Base-by-base conservation (phyloP, 352 stramenopile genomes). In the Pythium rhizo-oryzae region DNA sequence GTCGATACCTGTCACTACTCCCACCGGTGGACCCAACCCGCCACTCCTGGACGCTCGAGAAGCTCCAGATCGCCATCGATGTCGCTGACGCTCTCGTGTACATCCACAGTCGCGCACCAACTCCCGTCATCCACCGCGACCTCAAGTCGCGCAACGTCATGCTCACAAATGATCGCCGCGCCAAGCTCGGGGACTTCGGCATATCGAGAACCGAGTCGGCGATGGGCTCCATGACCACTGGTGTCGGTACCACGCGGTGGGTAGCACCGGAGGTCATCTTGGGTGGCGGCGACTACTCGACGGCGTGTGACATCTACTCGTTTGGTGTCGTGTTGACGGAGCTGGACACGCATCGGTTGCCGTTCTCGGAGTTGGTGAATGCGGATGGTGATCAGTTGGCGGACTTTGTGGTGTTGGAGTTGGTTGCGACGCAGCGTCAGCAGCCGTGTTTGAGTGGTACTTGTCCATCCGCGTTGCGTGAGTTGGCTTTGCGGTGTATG, bases 71-170 rank as follows among this genome's bases (percentile, higher is more conserved):
- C 52, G 19, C 52, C 21, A 58, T 58, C 30, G 52, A 41, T 8
- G n/a, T 58, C 18, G 52, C 52, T 19, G 52, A 58, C 25, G 52
- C 52, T 1, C n/a, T 44, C 18, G 52, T 18, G 1, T 58, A 58
- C 16, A 23, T 58, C 52, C 52, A 58, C 52, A 28, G 21, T 13
- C 39, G 33, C 21, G 8, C 8, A 7, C 56, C 58, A 13, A 46
- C 30, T 15, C 28, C 54, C 0, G 19, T 64, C 23, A 54, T 70
- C 9, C 62, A 65, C 37, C 62, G 53, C 28, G 62, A 70, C 43
- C 39, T 69, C 24, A 70, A 70, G 44, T 59, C 63, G 1, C 63
- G 63, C 44, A 70, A 70, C 49, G 46, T 70, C 19, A 47, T 70
- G 44, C 41, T 70, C 12, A 47, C 54, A 4, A 59, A 9, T 9